phyloP scores from a whole-genome alignment of 2,329 filamentous ascomycete genomes.

The Curvularia sp. region DNA sequence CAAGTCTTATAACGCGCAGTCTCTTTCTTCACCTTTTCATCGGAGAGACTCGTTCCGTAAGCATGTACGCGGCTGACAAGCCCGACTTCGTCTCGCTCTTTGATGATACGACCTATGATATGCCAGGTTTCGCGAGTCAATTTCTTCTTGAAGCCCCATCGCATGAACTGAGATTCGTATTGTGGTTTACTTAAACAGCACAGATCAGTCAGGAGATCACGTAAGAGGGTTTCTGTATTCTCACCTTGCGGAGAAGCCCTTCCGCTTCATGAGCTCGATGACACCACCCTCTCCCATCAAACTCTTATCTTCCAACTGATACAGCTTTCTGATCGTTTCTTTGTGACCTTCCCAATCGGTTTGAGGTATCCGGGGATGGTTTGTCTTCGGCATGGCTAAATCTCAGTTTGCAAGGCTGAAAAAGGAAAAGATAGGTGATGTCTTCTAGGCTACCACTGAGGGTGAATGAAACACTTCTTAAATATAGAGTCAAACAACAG shows the following conservation, averaged over 20 bases:
- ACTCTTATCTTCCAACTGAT: not conserved
- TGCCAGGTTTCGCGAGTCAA: slow-evolving; percentile 28
- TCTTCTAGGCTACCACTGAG: not conserved
- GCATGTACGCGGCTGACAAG: not conserved
- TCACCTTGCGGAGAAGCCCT: slow-evolving; percentile 4
- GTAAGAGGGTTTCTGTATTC: not conserved
- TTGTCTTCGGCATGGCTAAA: not conserved
- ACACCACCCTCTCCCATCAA: not conserved
- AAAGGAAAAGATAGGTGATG: not conserved
- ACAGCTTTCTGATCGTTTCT: not conserved
- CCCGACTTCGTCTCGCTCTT: slow-evolving; percentile 17
- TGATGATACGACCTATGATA: slow-evolving; percentile 22
- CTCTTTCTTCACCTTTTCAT: slow-evolving; percentile 1
- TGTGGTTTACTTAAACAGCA: slow-evolving; percentile 24
- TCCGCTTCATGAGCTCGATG: not conserved
- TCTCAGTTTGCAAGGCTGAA: not conserved
- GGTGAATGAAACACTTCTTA: not conserved
- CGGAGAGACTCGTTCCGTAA: not conserved
- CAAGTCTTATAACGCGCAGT: not conserved
- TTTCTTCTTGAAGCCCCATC: slow-evolving; percentile 39
- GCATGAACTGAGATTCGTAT: slow-evolving; percentile 34
- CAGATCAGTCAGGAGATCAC: not conserved
- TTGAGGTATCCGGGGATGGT: not conserved
- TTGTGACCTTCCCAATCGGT: not conserved
- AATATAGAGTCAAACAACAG: not conserved